Evolutionary conservation across 1,139 yeast species (phyloP).

Genomic region (Hemisphaericaspora subhashii): DNA sequence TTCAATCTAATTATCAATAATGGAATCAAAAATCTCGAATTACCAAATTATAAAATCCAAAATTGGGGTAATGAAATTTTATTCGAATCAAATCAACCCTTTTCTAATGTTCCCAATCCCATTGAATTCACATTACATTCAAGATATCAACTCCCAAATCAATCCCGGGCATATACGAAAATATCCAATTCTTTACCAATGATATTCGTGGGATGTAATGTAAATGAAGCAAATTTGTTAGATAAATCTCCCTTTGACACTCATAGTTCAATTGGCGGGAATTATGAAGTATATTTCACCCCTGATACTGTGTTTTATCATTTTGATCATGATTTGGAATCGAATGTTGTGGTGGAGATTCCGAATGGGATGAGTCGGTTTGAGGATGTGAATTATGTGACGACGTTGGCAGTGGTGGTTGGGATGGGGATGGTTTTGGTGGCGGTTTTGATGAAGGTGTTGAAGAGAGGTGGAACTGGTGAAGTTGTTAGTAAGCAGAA

Average conservation of each 20-base stretch:
- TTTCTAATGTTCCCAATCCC: constrained; percentile 3
- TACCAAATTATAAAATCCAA: constrained; percentile 40
- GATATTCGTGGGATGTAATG: constrained; percentile 37
- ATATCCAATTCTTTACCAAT: constrained; percentile 22
- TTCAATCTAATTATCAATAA: constrained; percentile 26
- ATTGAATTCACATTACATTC: constrained; percentile 36
- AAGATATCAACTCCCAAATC: constrained; percentile 37
- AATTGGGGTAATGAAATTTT: constrained; percentile 47
- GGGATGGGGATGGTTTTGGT: constrained; percentile 14
- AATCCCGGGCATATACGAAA: constrained; percentile 12
- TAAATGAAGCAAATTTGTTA: constrained; percentile 27
- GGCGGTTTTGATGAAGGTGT: constrained; percentile 8
- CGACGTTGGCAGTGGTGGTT: constrained; percentile 15
- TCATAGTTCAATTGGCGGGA: constrained; percentile 30
- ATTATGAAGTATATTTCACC: constrained; percentile 40
- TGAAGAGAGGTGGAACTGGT: not conserved
- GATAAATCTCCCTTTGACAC: constrained; percentile 41
- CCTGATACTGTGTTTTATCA: constrained; percentile 45
- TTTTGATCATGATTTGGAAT: constrained; percentile 13
- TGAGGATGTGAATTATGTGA: constrained; percentile 17
- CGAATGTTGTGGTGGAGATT: constrained; percentile 16
- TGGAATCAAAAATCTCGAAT: constrained; percentile 41
- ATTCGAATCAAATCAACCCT: constrained; percentile 24
- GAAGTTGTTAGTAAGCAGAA: not conserved
- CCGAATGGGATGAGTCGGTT: constrained; percentile 24